phyloP scores from a whole-genome alignment of 768 basidiomycete species.

The Tulasnella sp. region DNA sequence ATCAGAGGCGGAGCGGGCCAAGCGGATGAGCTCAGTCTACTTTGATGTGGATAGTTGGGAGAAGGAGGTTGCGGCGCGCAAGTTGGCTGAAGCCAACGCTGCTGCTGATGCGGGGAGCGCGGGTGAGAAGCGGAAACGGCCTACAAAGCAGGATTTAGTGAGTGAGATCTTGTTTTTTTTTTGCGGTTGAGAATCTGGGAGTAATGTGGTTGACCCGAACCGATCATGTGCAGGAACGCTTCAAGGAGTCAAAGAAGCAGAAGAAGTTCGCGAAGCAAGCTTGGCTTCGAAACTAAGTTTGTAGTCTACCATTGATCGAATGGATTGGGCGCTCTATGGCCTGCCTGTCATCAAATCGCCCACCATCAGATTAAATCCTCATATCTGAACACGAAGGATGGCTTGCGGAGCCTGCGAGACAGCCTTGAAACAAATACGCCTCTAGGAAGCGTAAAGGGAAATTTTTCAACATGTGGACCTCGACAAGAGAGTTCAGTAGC shows the following conservation, averaged over 20 bases:
- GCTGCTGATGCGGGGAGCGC: slow-evolving; percentile 30
- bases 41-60: slow-evolving; percentile 81
- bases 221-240: slow-evolving; percentile 48
- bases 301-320: neutral
- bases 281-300: slow-evolving; percentile 57
- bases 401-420: too few species aligned
- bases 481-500: too few species aligned
- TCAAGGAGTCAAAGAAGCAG: slow-evolving; percentile 66
- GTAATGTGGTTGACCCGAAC: neutral
- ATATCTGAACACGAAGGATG: too few species aligned
- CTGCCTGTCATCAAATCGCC: too few species aligned
- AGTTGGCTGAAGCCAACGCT: slow-evolving; percentile 25
- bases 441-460: too few species aligned
- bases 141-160: slow-evolving; percentile 76
- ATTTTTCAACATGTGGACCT: too few species aligned
- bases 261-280: slow-evolving; percentile 86
- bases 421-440: too few species aligned
- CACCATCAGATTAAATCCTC: too few species aligned
- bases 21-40: slow-evolving; percentile 80
- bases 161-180: slow-evolving; percentile 24
- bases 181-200: neutral
- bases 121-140: slow-evolving; percentile 64
- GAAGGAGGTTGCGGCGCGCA: slow-evolving; percentile 44
- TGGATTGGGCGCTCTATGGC: too few species aligned
- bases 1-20: slow-evolving; percentile 69